These are phyloP conservation scores for Curvularia sp. DNA, from an alignment of 2,329 filamentous ascomycete species.

Conservation along the genomic window DNA sequence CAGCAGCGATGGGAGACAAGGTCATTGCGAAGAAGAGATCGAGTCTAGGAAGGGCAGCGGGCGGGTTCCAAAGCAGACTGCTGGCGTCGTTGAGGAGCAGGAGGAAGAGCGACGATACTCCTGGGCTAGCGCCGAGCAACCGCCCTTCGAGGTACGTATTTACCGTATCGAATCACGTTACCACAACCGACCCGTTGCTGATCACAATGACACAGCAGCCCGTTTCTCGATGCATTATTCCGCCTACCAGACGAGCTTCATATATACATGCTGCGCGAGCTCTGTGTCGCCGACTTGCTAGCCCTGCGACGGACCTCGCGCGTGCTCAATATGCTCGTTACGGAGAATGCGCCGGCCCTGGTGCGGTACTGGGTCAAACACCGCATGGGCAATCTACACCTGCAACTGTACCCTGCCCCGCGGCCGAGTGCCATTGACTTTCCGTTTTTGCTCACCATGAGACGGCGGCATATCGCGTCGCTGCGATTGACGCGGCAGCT, in stretches of 20 bases:
- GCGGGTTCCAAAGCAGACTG: conserved; percentile 42
- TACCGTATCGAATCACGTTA: not conserved
- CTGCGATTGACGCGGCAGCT: conserved; percentile 46
- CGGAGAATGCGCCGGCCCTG: conserved; percentile 42
- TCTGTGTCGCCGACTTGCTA: conserved; percentile 46
- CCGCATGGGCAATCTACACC: conserved; percentile 45
- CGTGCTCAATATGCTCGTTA: conserved; percentile 42
- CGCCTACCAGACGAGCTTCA: conserved; percentile 47
- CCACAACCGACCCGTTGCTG: conserved; percentile 1
- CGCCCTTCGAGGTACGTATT: conserved; percentile 36
- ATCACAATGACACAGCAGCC: conserved; percentile 27
- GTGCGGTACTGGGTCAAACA: conserved; percentile 48
- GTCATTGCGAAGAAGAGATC: conserved; percentile 38
- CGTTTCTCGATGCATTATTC: conserved; percentile 43
- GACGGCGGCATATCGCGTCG: conserved; percentile 47
- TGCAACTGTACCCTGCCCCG: conserved; percentile 46
- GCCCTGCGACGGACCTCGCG: conserved; percentile 43
- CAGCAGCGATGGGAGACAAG: conserved; percentile 15
- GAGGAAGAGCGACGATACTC: conserved; percentile 30
- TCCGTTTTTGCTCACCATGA: conserved; percentile 46
- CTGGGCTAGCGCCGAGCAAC: conserved; percentile 24
- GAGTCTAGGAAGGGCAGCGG: conserved; percentile 44
- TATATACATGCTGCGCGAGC: conserved; percentile 44
- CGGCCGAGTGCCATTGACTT: conserved; percentile 41
- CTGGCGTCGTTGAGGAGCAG: conserved; percentile 44